phyloP scores from a whole-genome alignment of 2,329 filamentous ascomycete species.

The Fusarium citri region DNA sequence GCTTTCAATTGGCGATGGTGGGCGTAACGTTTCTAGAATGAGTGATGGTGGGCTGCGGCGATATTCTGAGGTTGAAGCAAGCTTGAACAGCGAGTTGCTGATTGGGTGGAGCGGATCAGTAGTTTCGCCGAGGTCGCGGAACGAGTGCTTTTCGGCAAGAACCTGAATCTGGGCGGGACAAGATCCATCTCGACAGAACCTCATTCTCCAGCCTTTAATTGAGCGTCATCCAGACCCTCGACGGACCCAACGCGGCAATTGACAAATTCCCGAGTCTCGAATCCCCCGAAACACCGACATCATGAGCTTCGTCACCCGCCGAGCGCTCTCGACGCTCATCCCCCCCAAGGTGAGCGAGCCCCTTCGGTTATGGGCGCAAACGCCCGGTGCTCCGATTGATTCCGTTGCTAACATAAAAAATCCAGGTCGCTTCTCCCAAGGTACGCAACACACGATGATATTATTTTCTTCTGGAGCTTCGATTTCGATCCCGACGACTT shows the following conservation, averaged over 20 bases:
- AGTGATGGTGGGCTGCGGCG: slow-evolving; percentile 45
- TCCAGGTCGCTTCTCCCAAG: slow-evolving; percentile 82
- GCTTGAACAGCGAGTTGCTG: slow-evolving; percentile 49
- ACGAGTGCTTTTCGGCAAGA: slow-evolving; percentile 63
- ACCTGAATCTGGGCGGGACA: slow-evolving; percentile 44
- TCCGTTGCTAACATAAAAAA: slow-evolving; percentile 54
- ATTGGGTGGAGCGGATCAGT: slow-evolving; percentile 58
- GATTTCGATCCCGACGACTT: slow-evolving; percentile 28
- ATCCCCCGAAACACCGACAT: slow-evolving; percentile 58
- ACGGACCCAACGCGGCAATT: slow-evolving; percentile 48
- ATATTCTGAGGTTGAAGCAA: slow-evolving; percentile 47
- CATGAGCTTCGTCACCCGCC: slow-evolving; percentile 93
- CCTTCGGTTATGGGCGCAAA: slow-evolving; percentile 43
- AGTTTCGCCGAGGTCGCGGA: slow-evolving; percentile 54
- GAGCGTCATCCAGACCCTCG: slow-evolving; percentile 50
- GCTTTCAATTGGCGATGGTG: slow-evolving; percentile 44
- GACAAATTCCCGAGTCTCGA: slow-evolving; percentile 44
- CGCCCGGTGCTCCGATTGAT: slow-evolving; percentile 45
- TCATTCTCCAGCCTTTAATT: slow-evolving; percentile 50
- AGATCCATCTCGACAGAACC: slow-evolving; percentile 44
- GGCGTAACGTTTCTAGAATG: slow-evolving; percentile 36
- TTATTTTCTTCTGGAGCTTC: slow-evolving; percentile 1
- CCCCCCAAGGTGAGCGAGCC: slow-evolving; percentile 86
- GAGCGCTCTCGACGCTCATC: slow-evolving; percentile 97
- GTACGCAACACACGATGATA: slow-evolving; percentile 61